Base-by-base conservation (phyloP, 139 green algal species). In the Pycnococcus provasolii region DNA sequence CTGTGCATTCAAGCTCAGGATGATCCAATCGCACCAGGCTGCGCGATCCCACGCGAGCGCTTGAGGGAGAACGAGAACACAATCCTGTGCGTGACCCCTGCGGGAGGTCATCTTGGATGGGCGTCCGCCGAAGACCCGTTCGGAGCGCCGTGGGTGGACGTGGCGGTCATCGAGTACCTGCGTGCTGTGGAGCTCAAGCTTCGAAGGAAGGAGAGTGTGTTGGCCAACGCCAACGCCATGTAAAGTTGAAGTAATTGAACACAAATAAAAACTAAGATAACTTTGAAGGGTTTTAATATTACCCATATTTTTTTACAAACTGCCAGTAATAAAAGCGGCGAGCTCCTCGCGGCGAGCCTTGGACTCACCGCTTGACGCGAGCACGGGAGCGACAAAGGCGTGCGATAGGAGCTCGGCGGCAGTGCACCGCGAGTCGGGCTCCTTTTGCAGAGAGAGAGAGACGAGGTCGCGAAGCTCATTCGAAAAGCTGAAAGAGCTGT, bases 381-480 rank as follows among this genome's bases (percentile, higher is more conserved):
- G 9, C 48, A 55, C 48, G 9, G 48, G 9, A 9, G 48, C 48
- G 11, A 86, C 42, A 44, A 75, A 96, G 3, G 86, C 80, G 77
- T 95, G 89, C 7, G 43, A 45, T 45, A 95, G 74, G 67, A 95
- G 79, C 55, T 81, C 70, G 51, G 84, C 73, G 26, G 86, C 85
- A 2, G 73, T 72, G 1, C 80, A 79, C 1, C 90, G 79, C 73
- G 79, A 53, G 11, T 70, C 62, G 0, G 90, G 88, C 60, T 94
- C 82, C 48, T 86, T 88, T 0, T 71, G 57, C 68, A 96, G 76
- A 67, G 83, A 91, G 2, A 61, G 53, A 1, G 46, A 42, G 45
- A 96, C 65, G 58, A 97, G 93, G 72, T 94, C 84, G 11, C 77
- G 70, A 43, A 95, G 87, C 73, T 88, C 83, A 4, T 81, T 70